Base-by-base conservation (phyloP, 345 rosid genomes). In the Noccaea caerulescens region DNA sequence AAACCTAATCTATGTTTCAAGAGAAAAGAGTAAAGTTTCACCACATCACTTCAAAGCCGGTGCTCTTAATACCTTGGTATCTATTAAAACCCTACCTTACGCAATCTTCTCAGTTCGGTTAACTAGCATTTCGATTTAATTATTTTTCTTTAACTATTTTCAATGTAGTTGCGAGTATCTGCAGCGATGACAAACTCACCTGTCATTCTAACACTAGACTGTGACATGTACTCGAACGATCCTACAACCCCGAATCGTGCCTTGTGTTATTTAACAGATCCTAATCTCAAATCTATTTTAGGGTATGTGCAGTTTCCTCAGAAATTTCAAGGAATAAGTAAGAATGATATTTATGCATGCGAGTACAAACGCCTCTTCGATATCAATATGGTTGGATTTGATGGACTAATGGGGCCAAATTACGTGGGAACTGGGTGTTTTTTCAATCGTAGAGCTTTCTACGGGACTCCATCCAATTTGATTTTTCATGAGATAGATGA, bases 201-300 rank as follows among this genome's bases (percentile, higher is more conserved):
- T 1, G 52, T 93, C 33, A 63, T 90, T 41, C 72, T 91, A 73
- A 85, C 92, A 12, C 66, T 87, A 34, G 98, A 93, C 11, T 88
- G 98, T 60, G 98, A 93, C 80, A 88, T 82, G 85, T 72, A 80
- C 67, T 91, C 97, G 0, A 93, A 88, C 68, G 85, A 91, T 61
- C 91, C 97, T 0, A 49, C 18, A 20, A 79, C 95, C 1, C 84
- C 81, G 30, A 66, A 49, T 4, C 84, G 85, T 14, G 80, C 72
- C 10, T 43, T 90, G 11, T 88, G 97, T 42, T 87, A 90, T 65
- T 36, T 84, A 0, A 71, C 59, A 0, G 89, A 93, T 11, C 84
- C 87, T 0, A 45, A 43, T 9, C 53, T 63, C 5, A 57, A 39
- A 3, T 53, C 84, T 3, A 30, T 49, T 3, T 44, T 76, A 9